Evolutionary conservation across 106 monocot species (phyloP), one percentile per base, ranked within the genome.

Genomic region (Apostasia shenzhenica): DNA sequence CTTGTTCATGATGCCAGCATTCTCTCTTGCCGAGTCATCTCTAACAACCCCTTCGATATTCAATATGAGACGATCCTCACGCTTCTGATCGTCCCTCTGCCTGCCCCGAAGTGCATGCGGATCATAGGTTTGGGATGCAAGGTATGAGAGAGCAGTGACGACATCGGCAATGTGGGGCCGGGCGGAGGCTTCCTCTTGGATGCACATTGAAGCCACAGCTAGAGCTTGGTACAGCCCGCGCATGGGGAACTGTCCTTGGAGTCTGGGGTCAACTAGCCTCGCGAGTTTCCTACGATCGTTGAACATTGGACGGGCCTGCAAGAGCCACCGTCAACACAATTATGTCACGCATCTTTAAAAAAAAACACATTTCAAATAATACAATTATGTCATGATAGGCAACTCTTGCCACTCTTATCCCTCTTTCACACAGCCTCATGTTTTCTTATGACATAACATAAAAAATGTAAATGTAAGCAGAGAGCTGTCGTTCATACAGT

Each of bases 121-220:
- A 38, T 46, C 67, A 58, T 74, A 58, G 55, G 39, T 55, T 57
- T 85, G 85, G 41, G 85, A 78, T 11, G 81, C 79, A 57, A 84
- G 83, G 61, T 78, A 78, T 38, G 63, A 58, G 62, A 85, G 81
- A 50, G 85, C 81, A 3, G 78, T 81, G 3, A 85, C 85, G 1
- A 85, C 81, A 63, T 78, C 85, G 11, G 78, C 74, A n/a, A 85
- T 78, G 1, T 67, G 63, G 49, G 85, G 81, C 55, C 85, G 70
- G 75, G 71, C 71, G 42, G 73, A 8, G 4, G 78, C 61, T 39
- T 79, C 59, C 72, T 79, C 78, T n/a, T 79, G 73, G n/a, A 79
- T 73, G n/a, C 78, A 79, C 78, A 79, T 79, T 39, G 78, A 72
- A 10, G 78, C 78, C 12, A 79, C 78, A 26, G 78, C 78, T n/a